Evolutionary conservation across 140 eudicot species (phyloP).

Genomic region (Oenanthe javanica): DNA sequence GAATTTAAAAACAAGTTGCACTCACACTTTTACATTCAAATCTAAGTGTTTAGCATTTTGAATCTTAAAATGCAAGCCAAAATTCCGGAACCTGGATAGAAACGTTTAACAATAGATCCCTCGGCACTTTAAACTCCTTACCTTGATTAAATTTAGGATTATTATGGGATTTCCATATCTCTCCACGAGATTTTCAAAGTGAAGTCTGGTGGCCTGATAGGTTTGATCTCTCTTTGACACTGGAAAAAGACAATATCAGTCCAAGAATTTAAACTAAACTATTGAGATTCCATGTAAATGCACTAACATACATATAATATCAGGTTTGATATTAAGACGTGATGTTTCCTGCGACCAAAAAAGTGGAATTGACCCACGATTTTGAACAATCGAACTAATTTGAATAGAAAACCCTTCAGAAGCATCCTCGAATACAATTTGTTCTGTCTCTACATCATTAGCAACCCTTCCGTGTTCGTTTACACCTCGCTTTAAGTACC

Average conservation of each 20-base stretch:
- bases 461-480: slow-evolving; percentile 83
- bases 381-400: slow-evolving; percentile 84
- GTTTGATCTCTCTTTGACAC: slow-evolving; percentile 78
- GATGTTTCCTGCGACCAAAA: slow-evolving; percentile 97
- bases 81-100: not conserved
- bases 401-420: slow-evolving; percentile 63
- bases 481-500: slow-evolving; percentile 86
- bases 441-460: slow-evolving; percentile 93
- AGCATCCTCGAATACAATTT: slow-evolving; percentile 70
- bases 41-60: not conserved
- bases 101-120: not conserved
- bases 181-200: slow-evolving; percentile 71
- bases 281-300: not conserved
- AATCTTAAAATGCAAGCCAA: not conserved
- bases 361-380: slow-evolving; percentile 89
- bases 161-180: slow-evolving; percentile 92
- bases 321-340: slow-evolving; percentile 81
- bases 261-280: not conserved
- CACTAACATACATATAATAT: slow-evolving; percentile 59
- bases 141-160: slow-evolving; percentile 81
- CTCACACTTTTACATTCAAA: not conserved
- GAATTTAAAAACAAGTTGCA: not conserved
- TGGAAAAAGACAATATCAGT: slow-evolving; percentile 26
- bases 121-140: slow-evolving; percentile 13
- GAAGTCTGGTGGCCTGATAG: slow-evolving; percentile 84